These are phyloP conservation scores for Nemania diffusa DNA, from an alignment of 2,329 filamentous ascomycete species.

Conservation along the genomic window DNA sequence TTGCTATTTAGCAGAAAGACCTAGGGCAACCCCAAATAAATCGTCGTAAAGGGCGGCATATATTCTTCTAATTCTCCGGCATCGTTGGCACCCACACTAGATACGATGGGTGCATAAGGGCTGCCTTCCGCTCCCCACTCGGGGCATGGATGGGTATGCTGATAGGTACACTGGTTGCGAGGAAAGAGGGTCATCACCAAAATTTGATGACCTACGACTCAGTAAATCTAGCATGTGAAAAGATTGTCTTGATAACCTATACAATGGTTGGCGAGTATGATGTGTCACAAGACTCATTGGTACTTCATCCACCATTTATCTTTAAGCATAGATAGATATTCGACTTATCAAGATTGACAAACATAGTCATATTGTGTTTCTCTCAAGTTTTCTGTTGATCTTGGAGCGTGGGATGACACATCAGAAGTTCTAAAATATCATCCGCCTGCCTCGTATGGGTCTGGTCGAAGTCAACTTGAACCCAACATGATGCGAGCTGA, in stretches of 20 bases:
- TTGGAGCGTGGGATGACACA: not conserved
- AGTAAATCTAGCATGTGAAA: not conserved
- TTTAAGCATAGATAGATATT: not conserved
- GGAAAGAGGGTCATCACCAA: not conserved
- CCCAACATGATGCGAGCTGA: not conserved
- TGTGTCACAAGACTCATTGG: not conserved
- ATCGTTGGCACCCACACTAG: constrained; percentile 14
- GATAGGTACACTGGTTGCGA: constrained; percentile 1
- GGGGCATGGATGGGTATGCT: not conserved
- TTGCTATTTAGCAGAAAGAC: constrained; percentile 8
- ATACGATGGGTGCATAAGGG: constrained; percentile 14
- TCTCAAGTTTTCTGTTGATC: not conserved
- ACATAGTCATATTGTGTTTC: not conserved
- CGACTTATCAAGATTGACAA: not conserved
- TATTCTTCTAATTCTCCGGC: constrained; percentile 8
- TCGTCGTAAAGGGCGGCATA: not conserved
- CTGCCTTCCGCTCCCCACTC: constrained; percentile 16
- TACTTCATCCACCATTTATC: not conserved
- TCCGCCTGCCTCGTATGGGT: not conserved
- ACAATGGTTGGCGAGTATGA: not conserved
- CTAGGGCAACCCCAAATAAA: not conserved
- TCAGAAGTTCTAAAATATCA: not conserved
- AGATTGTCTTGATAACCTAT: not conserved
- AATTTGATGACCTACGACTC: not conserved
- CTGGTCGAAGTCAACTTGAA: not conserved